Evolutionary conservation across 2,329 filamentous ascomycete species (phyloP).

Genomic region (Mycosphaerelloides madeirae): DNA sequence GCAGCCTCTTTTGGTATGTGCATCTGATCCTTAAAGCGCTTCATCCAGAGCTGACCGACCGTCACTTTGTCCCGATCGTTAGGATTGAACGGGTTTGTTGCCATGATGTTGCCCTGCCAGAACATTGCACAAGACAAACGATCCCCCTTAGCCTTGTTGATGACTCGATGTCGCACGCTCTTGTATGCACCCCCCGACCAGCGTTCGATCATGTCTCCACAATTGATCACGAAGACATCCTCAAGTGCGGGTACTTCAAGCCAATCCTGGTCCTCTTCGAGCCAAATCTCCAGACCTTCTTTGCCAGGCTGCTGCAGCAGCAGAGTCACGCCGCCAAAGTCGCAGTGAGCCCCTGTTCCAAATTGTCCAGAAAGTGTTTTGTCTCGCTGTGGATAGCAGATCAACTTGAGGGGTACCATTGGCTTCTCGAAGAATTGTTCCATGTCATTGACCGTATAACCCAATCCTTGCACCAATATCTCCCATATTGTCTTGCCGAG

Average conservation of each 20-base stretch:
- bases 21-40: too few species aligned
- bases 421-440: too few species aligned
- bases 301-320: constrained; percentile 43
- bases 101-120: constrained; percentile 28
- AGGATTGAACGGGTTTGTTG: constrained; percentile 19
- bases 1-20: too few species aligned
- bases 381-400: too few species aligned
- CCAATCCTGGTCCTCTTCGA: constrained; percentile 38
- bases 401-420: too few species aligned
- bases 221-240: constrained; percentile 46
- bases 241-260: constrained; percentile 41
- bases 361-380: too few species aligned
- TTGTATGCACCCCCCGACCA: constrained; percentile 45
- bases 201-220: constrained; percentile 47
- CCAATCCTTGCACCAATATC: too few species aligned
- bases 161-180: constrained; percentile 43
- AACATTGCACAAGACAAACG: constrained; percentile 47
- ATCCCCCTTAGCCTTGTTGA: constrained; percentile 38
- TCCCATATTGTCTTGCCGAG: too few species aligned
- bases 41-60: too few species aligned
- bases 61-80: constrained; percentile 13
- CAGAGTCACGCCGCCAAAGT: constrained; percentile 45
- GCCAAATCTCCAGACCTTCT: constrained; percentile 39
- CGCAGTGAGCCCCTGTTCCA: constrained; percentile 20
- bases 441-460: too few species aligned